Percentiles rank a stretch among this genome's conserved stretches.
phyloP scores from a whole-genome alignment of 257 asterid genomes.

The Perilla frutescens region DNA sequence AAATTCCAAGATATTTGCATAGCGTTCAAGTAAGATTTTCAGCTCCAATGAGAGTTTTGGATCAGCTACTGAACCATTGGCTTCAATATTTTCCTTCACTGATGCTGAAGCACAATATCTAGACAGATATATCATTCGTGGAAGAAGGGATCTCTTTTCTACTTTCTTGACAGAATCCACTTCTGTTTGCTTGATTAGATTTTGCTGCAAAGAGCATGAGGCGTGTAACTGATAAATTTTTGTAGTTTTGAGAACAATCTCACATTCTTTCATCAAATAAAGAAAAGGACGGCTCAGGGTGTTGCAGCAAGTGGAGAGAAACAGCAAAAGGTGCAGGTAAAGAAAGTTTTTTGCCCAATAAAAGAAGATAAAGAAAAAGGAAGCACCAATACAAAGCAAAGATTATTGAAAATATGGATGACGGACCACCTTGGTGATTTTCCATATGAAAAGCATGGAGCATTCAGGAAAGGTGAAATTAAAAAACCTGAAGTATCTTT shows the following conservation, averaged over 20 bases:
- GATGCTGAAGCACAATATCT: conserved; percentile 75
- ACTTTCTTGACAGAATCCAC: conserved; percentile 54
- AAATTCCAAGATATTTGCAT: conserved; percentile 72
- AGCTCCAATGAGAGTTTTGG: conserved; percentile 69
- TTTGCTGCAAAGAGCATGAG: conserved; percentile 43
- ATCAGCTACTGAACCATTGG: conserved; percentile 66
- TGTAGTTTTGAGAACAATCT: conserved; percentile 13
- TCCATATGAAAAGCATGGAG: too few species aligned
- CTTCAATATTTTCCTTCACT: conserved; percentile 73
- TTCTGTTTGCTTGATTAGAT: conserved; percentile 65
- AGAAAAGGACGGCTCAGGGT: background rate
- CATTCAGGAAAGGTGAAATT: too few species aligned
- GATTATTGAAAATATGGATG: too few species aligned
- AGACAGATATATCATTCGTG: conserved; percentile 85
- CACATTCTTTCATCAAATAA: background rate
- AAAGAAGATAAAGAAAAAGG: too few species aligned
- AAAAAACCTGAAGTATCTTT: too few species aligned
- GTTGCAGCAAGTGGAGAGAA: background rate
- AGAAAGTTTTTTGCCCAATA: too few species aligned
- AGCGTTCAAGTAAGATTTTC: conserved; percentile 80
- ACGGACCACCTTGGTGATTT: too few species aligned
- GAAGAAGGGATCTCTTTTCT: conserved; percentile 92
- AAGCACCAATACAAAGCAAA: too few species aligned
- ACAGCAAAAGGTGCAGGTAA: too few species aligned
- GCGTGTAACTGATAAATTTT: conserved; percentile 10